Evolutionary conservation across 2,329 filamentous ascomycete genomes (phyloP), one percentile per base, ranked within the genome.

Genomic region (Alternaria tenuissima): DNA sequence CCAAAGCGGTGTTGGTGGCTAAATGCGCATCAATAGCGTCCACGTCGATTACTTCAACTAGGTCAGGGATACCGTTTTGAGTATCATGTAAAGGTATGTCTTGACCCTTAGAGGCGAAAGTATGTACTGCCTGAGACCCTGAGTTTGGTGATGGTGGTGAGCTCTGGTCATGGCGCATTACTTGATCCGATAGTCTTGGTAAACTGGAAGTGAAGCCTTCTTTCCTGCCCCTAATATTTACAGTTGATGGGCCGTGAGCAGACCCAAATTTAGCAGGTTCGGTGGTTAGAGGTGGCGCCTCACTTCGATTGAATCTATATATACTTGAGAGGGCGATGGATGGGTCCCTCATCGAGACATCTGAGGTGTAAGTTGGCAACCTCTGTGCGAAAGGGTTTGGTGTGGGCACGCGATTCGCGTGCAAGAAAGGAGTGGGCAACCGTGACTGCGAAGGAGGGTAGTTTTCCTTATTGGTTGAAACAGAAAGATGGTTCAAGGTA

Each of bases 161-260:
- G 41, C 63, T 67, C 38, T 71, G 59, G 32, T 72, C 65, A 22
- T 73, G 66, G 9, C 66, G 62, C 18, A 52, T 30, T 9, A 49
- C 53, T 18, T 61, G 57, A 8, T 65, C 54, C n/a, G 59, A 42
- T 7, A 36, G 39, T 11, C 30, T 58, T 26, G 60, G 55, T 8
- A 55, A 52, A 16, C 48, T 59, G 32, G 41, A 46, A 4, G 56
- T 42, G n/a, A 65, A 24, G 9, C 66, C 70, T 55, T 76, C 74
- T 44, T 76, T 78, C 30, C 69, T 67, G 26, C 69, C 71, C 55
- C 67, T 73, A 4, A 73, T 34, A 9, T 59, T 65, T 1, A 30
- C 24, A 6, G 56, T 59, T 2, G 60, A 65, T 1, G 70, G 67
- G 12, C 49, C 53, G 9, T 69, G 65, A 11, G 59, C 63, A 5